phyloP scores from a whole-genome alignment of 108 stramenopile genomes.

The Mayamaea pseudoterrestris region DNA sequence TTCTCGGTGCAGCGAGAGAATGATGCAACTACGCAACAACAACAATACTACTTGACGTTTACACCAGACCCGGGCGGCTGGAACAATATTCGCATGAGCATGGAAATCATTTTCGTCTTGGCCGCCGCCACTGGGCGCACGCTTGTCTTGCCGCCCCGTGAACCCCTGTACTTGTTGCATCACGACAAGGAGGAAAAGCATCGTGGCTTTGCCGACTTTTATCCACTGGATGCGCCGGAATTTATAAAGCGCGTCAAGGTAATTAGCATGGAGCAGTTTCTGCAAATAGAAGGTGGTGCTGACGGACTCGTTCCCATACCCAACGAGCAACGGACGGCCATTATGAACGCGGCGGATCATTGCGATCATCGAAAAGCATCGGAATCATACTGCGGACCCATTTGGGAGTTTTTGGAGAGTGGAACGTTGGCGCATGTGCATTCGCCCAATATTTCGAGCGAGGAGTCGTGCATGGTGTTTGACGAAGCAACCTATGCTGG shows the following conservation, averaged over 20 bases:
- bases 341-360: slow-evolving; percentile 24
- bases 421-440: too few species aligned
- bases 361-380: slow-evolving; percentile 25
- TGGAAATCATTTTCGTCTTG: slow-evolving; percentile 76
- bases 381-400: slow-evolving; percentile 18
- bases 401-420: slow-evolving; percentile 36
- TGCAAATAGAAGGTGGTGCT: slow-evolving; percentile 15
- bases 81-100: slow-evolving; percentile 62
- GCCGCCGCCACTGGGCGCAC: slow-evolving; percentile 78
- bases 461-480: slow-evolving; percentile 47
- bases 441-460: slow-evolving; percentile 30
- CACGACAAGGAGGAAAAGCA: slow-evolving; percentile 32
- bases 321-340: slow-evolving; percentile 20
- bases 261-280: slow-evolving; percentile 18
- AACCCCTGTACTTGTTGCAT: slow-evolving; percentile 53
- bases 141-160: slow-evolving; percentile 78
- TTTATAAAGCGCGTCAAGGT: slow-evolving; percentile 33
- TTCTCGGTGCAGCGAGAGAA: slow-evolving; percentile 20
- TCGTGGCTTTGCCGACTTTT: slow-evolving; percentile 74
- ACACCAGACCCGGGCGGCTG: slow-evolving; percentile 61
- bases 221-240: slow-evolving; percentile 43
- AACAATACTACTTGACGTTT: slow-evolving; percentile 45
- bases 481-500: slow-evolving; percentile 36
- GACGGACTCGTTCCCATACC: slow-evolving; percentile 34
- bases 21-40: slow-evolving; percentile 8